Conservation (phyloP, 352 stramenopile genomes). For the Phytophthora brassicae region DNA sequence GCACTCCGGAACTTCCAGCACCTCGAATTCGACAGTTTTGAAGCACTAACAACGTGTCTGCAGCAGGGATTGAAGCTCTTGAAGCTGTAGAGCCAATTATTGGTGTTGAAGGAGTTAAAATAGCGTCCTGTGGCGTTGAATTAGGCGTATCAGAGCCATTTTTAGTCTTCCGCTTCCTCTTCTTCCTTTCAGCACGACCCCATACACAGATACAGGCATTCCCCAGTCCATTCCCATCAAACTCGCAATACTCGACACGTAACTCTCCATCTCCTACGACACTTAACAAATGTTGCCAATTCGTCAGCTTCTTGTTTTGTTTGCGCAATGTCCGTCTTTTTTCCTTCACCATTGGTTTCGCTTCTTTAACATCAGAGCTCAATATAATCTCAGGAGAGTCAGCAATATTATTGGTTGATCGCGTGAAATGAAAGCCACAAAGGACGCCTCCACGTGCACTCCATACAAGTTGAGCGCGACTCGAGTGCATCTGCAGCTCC, state of each 20-base stretch:
- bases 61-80: constrained; percentile 2
- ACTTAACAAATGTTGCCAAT: constrained; percentile 70
- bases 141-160: no score
- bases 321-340: constrained; percentile 19
- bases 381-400: constrained; percentile 13
- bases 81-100: background rate
- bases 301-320: constrained; percentile 20
- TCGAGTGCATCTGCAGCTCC: constrained; percentile 64
- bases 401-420: constrained; percentile 28
- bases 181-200: constrained; percentile 36
- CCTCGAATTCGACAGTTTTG: constrained; percentile 63
- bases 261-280: constrained; percentile 45
- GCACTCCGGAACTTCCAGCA: constrained; percentile 58
- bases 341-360: constrained; percentile 10
- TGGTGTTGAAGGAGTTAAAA: background rate
- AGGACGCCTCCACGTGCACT: constrained; percentile 58
- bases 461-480: constrained; percentile 55
- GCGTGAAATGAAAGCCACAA: constrained; percentile 64
- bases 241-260: constrained; percentile 65
- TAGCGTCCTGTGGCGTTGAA: no score
- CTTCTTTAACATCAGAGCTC: constrained; percentile 17
- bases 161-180: constrained; percentile 23
- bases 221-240: constrained; percentile 61
- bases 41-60: constrained; percentile 46
- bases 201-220: constrained; percentile 71